Percentiles rank a stretch among this genome's conserved stretches.
Evolutionary conservation across 31 red algal species (phyloP).

Genomic region (Asparagopsis taxiformis): DNA sequence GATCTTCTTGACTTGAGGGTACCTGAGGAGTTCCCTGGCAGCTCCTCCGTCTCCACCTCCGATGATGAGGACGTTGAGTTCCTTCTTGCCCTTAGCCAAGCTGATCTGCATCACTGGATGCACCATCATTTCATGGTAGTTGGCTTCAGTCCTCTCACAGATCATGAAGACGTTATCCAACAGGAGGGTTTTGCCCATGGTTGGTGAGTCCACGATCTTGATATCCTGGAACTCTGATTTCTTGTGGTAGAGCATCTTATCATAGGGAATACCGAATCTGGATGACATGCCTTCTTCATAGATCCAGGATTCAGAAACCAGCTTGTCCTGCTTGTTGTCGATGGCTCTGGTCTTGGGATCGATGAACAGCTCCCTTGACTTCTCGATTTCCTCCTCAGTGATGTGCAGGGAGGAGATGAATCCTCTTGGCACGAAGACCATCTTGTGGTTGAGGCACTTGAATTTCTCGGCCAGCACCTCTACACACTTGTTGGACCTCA

Average conservation of each 20-base stretch:
- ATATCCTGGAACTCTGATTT: constrained; percentile 58
- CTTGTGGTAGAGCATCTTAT: constrained; percentile 40
- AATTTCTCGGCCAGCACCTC: not conserved
- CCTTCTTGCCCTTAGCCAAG: constrained; percentile 33
- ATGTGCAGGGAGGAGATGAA: no score
- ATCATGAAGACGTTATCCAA: constrained; percentile 78
- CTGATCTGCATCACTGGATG: no score
- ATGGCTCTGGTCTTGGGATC: no score
- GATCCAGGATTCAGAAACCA: not conserved
- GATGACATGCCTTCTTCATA: not conserved
- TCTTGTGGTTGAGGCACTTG: constrained; percentile 1
- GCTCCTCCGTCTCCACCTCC: constrained; percentile 79
- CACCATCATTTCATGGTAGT: no score
- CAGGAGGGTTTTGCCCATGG: constrained; percentile 58
- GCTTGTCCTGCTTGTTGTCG: no score
- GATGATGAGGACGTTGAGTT: constrained; percentile 42
- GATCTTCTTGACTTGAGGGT: no score
- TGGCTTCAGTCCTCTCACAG: constrained; percentile 75
- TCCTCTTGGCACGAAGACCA: not conserved
- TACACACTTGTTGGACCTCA: not conserved
- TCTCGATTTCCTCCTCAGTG: no score
- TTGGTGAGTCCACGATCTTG: constrained; percentile 37
- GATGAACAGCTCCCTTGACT: no score
- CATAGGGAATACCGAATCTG: constrained; percentile 3
- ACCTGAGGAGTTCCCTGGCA: constrained; percentile 56